phyloP scores from a whole-genome alignment of 2,329 filamentous ascomycete species.

The Nannizzia gypsea region DNA sequence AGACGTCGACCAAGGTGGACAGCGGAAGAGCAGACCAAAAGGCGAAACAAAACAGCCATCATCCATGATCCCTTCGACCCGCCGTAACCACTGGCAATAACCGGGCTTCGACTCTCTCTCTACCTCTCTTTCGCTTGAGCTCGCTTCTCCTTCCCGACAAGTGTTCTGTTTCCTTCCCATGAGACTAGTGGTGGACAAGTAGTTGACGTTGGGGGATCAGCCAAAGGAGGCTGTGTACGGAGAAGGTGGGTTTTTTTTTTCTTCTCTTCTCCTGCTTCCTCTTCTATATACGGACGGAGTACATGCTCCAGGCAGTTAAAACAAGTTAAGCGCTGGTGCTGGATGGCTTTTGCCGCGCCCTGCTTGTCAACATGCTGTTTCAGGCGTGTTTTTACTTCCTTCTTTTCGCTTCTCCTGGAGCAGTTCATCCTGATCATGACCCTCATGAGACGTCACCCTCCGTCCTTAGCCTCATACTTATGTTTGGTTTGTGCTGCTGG shows the following conservation, averaged over 20 bases:
- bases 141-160: too few species aligned
- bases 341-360: neutral
- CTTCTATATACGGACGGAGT: too few species aligned
- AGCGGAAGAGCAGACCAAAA: neutral
- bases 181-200: neutral
- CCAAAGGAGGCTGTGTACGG: neutral
- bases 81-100: slow-evolving; percentile 1
- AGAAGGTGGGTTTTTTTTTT: neutral
- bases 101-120: neutral
- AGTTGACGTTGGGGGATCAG: neutral
- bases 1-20: neutral
- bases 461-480: too few species aligned
- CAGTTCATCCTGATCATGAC: neutral
- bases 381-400: neutral
- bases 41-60: slow-evolving; percentile 1
- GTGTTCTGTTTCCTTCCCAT: neutral
- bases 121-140: too few species aligned
- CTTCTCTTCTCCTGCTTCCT: neutral
- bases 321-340: neutral
- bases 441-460: too few species aligned
- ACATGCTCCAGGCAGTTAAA: too few species aligned
- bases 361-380: neutral
- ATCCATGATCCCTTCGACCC: neutral
- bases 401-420: neutral
- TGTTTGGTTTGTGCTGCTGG: too few species aligned